Evolutionary conservation across 768 basidiomycete genomes (phyloP), one percentile per base, ranked within the genome.

Genomic region (Leccinum uliginosum): DNA sequence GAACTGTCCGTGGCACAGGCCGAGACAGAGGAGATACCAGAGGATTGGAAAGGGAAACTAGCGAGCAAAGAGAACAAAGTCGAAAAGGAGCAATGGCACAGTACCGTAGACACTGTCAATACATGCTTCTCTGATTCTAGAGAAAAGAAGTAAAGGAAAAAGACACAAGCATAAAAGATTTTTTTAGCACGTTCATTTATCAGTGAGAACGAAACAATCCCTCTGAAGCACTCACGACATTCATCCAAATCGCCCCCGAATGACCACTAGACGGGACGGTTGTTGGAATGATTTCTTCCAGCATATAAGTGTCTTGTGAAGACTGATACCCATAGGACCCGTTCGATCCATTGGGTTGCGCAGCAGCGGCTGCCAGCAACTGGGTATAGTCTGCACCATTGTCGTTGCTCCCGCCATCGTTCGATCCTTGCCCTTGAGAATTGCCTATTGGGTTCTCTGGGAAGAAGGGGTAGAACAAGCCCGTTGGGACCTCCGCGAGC

Each of bases 391-490:
- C 83, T 23, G 59, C 67, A 15, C 55, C 58, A 24, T 46, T 61
- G n/a, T 66, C 70, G 14, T 54, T 64, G 35, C 19, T 55, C 12
- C 51, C 54, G 11, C 54, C 57, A 7, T 66, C 71, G 50, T 51
- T 65, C 24, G 60, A 17, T 27, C 65, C 62, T 38, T 59, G 51
- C 10, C 48, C 23, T 15, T 65, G 69, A 17, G 65, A 38, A 19
- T 55, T 65, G 19, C 17, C 43, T 23, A 71, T 66, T 55, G 70
- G 53, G 63, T 75, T 73, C 61, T 89, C 87, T 0, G 87, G 84
- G 64, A 79, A 89, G 75, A 89, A 89, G 0, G 89, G 89, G 64
- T 88, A 92, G 73, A 92, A 91, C 45, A 90, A 70, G 29, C 78
- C 80, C 6, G 80, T 74, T 2, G 89, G 87, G 45, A 91, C 76